Conservation (phyloP, 2,329 filamentous ascomycete genomes). For the Alternaria longipes region DNA sequence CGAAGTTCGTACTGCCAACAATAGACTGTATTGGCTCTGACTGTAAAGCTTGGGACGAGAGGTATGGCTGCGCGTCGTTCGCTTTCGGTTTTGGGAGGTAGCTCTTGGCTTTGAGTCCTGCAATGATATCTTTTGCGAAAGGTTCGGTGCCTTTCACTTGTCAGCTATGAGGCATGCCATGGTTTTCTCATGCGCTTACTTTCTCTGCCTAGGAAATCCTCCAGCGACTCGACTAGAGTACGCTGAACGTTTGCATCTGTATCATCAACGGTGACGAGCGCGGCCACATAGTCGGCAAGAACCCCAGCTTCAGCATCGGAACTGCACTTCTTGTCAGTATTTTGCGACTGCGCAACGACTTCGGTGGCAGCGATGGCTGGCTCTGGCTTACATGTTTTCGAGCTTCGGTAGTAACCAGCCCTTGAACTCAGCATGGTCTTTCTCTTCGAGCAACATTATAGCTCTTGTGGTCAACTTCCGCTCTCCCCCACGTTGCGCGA, state of each 20-base stretch:
- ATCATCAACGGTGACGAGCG: conserved; percentile 72
- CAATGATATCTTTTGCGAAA: conserved; percentile 77
- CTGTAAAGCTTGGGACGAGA: conserved; percentile 19
- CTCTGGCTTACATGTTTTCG: conserved; percentile 71
- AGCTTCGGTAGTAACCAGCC: conserved; percentile 80
- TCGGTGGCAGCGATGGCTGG: conserved; percentile 1
- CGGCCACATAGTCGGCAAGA: conserved; percentile 84
- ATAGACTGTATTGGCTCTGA: conserved; percentile 35
- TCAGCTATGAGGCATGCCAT: conserved; percentile 18
- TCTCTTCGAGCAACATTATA: conserved; percentile 64
- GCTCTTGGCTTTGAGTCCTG: conserved; percentile 67
- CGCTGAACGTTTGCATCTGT: conserved; percentile 69
- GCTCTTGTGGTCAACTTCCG: conserved; percentile 6
- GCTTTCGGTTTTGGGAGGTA: conserved; percentile 41
- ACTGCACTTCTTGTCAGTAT: conserved; percentile 53
- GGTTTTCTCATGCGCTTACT: conserved; percentile 26
- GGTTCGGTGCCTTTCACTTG: conserved; percentile 60
- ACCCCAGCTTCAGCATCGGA: conserved; percentile 84
- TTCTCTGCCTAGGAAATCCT: conserved; percentile 77
- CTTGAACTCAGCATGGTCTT: conserved; percentile 69
- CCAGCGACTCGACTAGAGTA: conserved; percentile 75
- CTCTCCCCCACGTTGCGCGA: conserved; percentile 10
- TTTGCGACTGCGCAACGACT: background rate
- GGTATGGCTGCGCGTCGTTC: background rate
- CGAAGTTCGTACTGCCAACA: conserved; percentile 30